Conservation (phyloP, 2,329 filamentous ascomycete genomes). For the Colletotrichum horii region DNA sequence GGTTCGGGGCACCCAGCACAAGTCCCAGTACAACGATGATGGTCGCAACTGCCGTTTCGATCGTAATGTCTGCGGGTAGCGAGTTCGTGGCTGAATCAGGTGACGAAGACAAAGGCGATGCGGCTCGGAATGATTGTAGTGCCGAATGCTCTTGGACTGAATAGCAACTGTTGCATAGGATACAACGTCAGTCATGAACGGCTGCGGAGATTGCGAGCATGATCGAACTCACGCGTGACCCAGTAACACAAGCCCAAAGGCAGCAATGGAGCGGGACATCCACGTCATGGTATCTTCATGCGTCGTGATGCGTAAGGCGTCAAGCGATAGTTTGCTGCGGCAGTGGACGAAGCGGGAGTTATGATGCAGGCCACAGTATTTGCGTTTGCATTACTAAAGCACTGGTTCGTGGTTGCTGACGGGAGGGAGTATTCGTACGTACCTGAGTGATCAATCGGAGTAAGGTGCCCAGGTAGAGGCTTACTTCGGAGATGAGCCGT, state of each 20-base stretch:
- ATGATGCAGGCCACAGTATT: neutral
- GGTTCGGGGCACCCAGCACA: constrained; percentile 75
- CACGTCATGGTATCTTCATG: constrained; percentile 63
- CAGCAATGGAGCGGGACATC: constrained; percentile 72
- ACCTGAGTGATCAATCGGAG: too few relatives aligned
- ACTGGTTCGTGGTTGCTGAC: too few relatives aligned
- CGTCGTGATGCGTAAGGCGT: neutral
- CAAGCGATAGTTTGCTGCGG: neutral
- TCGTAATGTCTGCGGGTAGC: constrained; percentile 83
- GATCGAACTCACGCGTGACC: constrained; percentile 77
- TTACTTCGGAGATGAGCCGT: neutral
- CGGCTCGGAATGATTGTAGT: constrained; percentile 64
- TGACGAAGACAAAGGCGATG: constrained; percentile 39
- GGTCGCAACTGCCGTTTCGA: constrained; percentile 84
- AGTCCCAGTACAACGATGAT: constrained; percentile 83
- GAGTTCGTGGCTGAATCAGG: constrained; percentile 50
- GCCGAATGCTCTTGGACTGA: constrained; percentile 92
- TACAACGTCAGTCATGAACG: constrained; percentile 3
- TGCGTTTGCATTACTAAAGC: neutral
- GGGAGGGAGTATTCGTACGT: too few relatives aligned
- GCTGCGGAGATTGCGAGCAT: neutral
- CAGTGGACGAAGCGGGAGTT: neutral
- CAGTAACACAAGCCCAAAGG: constrained; percentile 78
- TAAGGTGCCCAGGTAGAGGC: too few relatives aligned
- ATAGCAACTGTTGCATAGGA: constrained; percentile 73